Percentiles rank a stretch among this genome's conserved stretches.
Conservation (phyloP, 2,329 filamentous ascomycete genomes). For the Parafenestella ontariensis region DNA sequence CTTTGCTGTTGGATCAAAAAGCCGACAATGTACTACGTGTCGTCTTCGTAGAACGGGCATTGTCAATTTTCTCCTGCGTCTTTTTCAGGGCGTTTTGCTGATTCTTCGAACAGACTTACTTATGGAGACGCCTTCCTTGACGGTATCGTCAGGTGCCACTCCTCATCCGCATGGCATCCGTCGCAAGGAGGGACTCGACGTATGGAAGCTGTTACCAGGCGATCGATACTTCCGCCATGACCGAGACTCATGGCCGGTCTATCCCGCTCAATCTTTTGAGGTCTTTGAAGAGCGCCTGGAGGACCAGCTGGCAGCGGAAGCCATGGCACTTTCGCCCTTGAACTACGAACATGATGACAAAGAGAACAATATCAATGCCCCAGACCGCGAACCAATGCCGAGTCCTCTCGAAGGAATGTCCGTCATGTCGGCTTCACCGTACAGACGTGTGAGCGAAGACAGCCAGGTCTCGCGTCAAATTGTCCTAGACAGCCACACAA, state of each 20-base stretch:
- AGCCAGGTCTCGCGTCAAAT: constrained; percentile 1
- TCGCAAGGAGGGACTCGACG: constrained; percentile 4
- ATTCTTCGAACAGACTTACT: neutral
- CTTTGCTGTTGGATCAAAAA: neutral
- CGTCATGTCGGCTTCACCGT: constrained; percentile 23
- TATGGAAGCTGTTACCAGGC: constrained; percentile 5
- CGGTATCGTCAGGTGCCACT: neutral
- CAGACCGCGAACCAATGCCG: constrained; percentile 2
- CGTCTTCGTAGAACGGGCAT: neutral
- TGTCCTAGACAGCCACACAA: constrained; percentile 9
- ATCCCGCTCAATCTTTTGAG: constrained; percentile 16
- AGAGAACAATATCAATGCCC: constrained; percentile 19
- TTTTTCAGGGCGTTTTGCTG: neutral
- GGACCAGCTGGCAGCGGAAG: constrained; percentile 24
- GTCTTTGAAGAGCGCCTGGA: constrained; percentile 26
- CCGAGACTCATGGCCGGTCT: constrained; percentile 12
- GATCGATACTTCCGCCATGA: constrained; percentile 11
- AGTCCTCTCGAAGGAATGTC: constrained; percentile 11
- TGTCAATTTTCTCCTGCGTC: neutral
- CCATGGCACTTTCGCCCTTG: constrained; percentile 22
- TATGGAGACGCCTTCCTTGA: neutral
- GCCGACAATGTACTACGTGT: neutral
- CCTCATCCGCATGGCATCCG: constrained; percentile 1
- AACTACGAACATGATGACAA: constrained; percentile 31
- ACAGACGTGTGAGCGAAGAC: constrained; percentile 11